These are phyloP conservation scores for Dalbergia cultrata DNA, from an alignment of 306 rosid species.

Conservation along the genomic window DNA sequence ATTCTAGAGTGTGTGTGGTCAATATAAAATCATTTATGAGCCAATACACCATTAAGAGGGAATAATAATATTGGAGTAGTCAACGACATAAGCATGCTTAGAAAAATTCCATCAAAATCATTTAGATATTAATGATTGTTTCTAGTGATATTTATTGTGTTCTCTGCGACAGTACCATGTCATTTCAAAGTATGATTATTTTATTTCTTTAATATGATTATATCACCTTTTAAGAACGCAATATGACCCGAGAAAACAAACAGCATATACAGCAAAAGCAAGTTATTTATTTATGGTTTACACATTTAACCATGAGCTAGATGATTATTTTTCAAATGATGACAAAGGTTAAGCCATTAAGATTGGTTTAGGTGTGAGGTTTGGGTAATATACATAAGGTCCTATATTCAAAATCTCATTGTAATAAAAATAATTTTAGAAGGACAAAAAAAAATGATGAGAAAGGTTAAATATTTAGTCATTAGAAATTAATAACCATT, in stretches of 20 bases:
- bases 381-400: too few relatives aligned
- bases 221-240: background rate
- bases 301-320: background rate
- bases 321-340: background rate
- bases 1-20: background rate
- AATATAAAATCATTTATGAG: constrained; percentile 22
- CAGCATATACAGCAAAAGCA: background rate
- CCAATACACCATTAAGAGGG: background rate
- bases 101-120: constrained; percentile 26
- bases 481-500: too few relatives aligned
- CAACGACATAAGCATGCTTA: constrained; percentile 36
- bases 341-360: too few relatives aligned
- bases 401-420: too few relatives aligned
- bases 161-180: background rate
- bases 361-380: too few relatives aligned
- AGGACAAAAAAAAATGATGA: background rate
- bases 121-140: constrained; percentile 16
- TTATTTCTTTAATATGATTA: background rate
- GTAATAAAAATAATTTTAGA: too few relatives aligned
- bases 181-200: constrained; percentile 15
- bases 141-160: constrained; percentile 26
- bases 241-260: background rate
- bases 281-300: background rate
- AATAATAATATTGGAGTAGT: constrained; percentile 27
- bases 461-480: background rate